Base-by-base conservation (phyloP, 2,329 filamentous ascomycete species). In the Stemphylium beticola region DNA sequence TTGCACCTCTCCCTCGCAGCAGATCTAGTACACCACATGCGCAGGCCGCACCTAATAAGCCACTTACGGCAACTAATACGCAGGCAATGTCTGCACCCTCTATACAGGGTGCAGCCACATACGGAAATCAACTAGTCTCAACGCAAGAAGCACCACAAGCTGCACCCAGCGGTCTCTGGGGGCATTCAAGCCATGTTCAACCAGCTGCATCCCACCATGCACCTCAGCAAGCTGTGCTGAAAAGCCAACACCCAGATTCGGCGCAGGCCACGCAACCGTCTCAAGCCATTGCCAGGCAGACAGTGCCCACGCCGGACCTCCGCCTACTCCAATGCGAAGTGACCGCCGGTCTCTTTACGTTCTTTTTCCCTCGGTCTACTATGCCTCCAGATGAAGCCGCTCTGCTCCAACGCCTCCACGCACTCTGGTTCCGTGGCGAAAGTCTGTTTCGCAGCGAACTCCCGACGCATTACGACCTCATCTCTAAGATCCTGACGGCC, bases 291-390 rank as follows among this genome's bases (percentile, higher is more conserved):
- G 20, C 51, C 14, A 41, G 60, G 18, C 56, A 58, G 4, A 36
- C 49, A 4, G 41, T 57, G 9, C 36, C 55, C 6, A 55, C 55
- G 4, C 29, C 55, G 6, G 68, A 71, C 18, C 38, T 71, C 29
- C 60, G 65, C 11, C 53, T 73, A 10, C 57, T 71, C 1, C 71
- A 74, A 51, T 74, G 65, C 48, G 72, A 74, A 55, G 65, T 72
- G 4, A 67, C 72, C 5, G 67, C 64, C n/a, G 46, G 59, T 4
- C 62, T 74, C 14, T 60, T 74, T 39, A 67, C 70, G 12, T 74
- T 66, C 43, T 54, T 74, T 37, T 72, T 68, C 34, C 69, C 69
- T 2, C 65, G 60, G 10, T n/a, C 61, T 2, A 53, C 45, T 9
- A 54, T 63, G 11, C 64, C 62, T 10, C 62, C 64, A 9, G 68